Conservation (phyloP, 352 stramenopile genomes). For the Pythium monospermum region DNA sequence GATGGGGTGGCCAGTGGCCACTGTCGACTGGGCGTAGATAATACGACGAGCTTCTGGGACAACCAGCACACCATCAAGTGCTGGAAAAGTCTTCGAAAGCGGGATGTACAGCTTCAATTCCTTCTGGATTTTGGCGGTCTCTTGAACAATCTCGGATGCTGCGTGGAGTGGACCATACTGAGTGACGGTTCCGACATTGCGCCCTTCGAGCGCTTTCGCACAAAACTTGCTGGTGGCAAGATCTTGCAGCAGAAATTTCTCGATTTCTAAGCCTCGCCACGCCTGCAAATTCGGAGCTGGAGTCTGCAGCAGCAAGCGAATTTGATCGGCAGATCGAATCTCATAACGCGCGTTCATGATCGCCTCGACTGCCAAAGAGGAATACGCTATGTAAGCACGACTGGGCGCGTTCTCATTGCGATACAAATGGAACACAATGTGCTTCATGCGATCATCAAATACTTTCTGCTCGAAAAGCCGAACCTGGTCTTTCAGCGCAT, state of each 20-base stretch:
- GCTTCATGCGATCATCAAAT: slow-evolving; percentile 15
- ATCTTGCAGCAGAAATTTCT: slow-evolving; percentile 18
- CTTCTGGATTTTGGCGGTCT: slow-evolving; percentile 20
- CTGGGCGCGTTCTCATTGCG: slow-evolving; percentile 9
- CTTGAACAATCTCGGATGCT: slow-evolving; percentile 18
- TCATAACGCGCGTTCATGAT: slow-evolving; percentile 11
- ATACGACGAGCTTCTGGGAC: too few species aligned
- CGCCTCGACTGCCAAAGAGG: slow-evolving; percentile 11
- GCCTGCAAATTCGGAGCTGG: slow-evolving; percentile 10
- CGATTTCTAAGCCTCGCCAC: slow-evolving; percentile 15
- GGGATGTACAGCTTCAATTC: slow-evolving; percentile 23
- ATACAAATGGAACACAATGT: slow-evolving; percentile 14
- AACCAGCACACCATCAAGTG: too few species aligned
- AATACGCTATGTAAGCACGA: slow-evolving; percentile 10
- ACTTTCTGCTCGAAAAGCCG: too few species aligned
- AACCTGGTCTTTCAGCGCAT: too few species aligned
- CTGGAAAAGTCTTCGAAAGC: slow-evolving; percentile 27
- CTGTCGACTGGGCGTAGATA: too few species aligned
- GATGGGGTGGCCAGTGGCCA: too few species aligned
- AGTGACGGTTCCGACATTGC: too few species aligned
- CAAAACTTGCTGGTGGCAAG: slow-evolving; percentile 6
- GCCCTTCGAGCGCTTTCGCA: slow-evolving; percentile 8
- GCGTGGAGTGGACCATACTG: too few species aligned
- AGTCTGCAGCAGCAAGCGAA: slow-evolving; percentile 11
- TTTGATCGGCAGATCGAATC: slow-evolving; percentile 9